phyloP scores from a whole-genome alignment of 2,329 filamentous ascomycete species.

The Ophioceras dolichostomum region DNA sequence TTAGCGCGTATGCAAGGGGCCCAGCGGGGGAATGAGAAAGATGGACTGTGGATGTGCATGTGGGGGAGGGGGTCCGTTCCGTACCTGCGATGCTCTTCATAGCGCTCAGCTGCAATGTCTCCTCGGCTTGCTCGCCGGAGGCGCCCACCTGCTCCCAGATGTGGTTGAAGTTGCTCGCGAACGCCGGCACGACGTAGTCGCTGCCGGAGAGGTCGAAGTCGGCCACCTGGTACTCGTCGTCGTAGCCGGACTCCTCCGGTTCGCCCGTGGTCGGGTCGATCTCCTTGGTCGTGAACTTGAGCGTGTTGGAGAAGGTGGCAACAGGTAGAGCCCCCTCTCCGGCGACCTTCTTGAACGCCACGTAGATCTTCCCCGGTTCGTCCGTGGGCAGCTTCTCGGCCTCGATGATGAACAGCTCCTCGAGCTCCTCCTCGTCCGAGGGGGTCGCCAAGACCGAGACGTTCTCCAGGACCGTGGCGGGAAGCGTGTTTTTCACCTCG shows the following conservation, averaged over 20 bases:
- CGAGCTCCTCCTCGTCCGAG: conserved; percentile 67
- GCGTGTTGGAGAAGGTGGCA: conserved; percentile 76
- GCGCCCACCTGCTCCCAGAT: conserved; percentile 90
- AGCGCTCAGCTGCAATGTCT: conserved; percentile 78
- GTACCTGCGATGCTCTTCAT: conserved; percentile 88
- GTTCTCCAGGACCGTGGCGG: conserved; percentile 80
- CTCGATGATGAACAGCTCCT: conserved; percentile 90
- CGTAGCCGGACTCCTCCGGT: conserved; percentile 84
- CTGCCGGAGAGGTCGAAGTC: conserved; percentile 84
- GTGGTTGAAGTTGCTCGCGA: conserved; percentile 89
- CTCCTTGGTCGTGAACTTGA: conserved; percentile 97
- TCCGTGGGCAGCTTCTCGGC: conserved; percentile 72
- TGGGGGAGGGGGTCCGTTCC: too few relatives aligned
- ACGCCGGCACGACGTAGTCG: conserved; percentile 88
- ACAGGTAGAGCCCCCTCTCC: conserved; percentile 68
- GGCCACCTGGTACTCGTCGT: conserved; percentile 95
- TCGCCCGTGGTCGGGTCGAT: conserved; percentile 91
- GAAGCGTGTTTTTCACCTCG: conserved; percentile 93
- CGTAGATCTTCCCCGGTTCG: conserved; percentile 86
- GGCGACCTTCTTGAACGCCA: conserved; percentile 76
- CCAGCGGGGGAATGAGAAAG: neutral
- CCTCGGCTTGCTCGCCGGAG: conserved; percentile 78
- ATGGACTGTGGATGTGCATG: conserved; percentile 9
- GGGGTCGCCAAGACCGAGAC: conserved; percentile 75
- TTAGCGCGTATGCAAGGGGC: conserved; percentile 5